phyloP scores from a whole-genome alignment of 768 basidiomycete genomes.

The Auricularia sp. region DNA sequence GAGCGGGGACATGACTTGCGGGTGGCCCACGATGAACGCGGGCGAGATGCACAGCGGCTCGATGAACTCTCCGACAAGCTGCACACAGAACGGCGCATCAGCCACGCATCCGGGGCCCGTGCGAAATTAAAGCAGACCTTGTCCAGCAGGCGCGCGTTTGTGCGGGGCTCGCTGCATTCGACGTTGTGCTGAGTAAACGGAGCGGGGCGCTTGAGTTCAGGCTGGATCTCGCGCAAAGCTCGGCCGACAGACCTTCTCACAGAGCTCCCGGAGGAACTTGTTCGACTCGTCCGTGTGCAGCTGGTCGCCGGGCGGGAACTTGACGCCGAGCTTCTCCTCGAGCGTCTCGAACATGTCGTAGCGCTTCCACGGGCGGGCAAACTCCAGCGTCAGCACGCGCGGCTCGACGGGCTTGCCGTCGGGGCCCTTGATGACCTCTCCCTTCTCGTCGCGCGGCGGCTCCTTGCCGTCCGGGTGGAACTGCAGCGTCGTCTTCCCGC shows the following conservation, averaged over 20 bases:
- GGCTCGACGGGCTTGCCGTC: constrained; percentile 22
- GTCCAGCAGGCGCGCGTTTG: constrained; percentile 88
- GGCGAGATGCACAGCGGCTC: constrained; percentile 95
- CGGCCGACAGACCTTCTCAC: constrained; percentile 53
- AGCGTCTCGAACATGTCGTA: constrained; percentile 97
- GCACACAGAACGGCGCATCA: constrained; percentile 3
- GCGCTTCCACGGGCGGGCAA: constrained; percentile 91
- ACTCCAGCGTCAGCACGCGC: constrained; percentile 67
- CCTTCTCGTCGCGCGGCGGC: constrained; percentile 29
- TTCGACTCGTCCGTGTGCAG: constrained; percentile 83
- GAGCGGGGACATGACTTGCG: constrained; percentile 98
- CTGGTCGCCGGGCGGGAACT: constrained; percentile 87
- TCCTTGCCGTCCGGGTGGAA: constrained; percentile 95
- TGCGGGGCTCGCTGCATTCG: constrained; percentile 91
- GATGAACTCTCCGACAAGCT: constrained; percentile 97
- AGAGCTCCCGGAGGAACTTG: constrained; percentile 75
- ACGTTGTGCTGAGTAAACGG: constrained; percentile 65
- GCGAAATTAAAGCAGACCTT: constrained; percentile 42
- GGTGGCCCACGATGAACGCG: constrained; percentile 96
- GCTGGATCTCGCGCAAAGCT: not conserved
- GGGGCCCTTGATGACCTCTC: constrained; percentile 6
- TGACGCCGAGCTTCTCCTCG: constrained; percentile 85
- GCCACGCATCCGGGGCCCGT: not conserved
- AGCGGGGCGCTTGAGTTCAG: constrained; percentile 1
- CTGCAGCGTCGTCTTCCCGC: constrained; percentile 64